Evolutionary conservation across 495 filamentous ascomycete genomes (phyloP).

Genomic region (Podospora conica): DNA sequence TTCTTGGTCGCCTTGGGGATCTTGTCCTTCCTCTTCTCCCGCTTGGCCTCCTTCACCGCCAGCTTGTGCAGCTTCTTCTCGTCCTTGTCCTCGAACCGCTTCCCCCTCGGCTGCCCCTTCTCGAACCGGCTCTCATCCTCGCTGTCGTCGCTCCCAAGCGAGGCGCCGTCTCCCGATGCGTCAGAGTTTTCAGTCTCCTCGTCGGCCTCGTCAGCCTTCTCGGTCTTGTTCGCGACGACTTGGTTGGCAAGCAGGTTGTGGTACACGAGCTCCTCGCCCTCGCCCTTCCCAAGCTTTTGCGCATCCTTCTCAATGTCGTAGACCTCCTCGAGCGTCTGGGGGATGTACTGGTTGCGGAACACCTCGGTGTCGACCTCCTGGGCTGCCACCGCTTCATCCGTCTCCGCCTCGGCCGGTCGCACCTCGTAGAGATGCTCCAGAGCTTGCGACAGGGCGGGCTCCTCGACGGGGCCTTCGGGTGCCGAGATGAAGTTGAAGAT

Average conservation of each 20-base stretch:
- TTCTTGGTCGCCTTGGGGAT: slow-evolving; percentile 96
- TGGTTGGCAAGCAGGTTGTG: slow-evolving; percentile 69
- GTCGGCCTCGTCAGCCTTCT: not conserved
- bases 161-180: slow-evolving; percentile 33
- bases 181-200: slow-evolving; percentile 25
- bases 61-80: slow-evolving; percentile 82
- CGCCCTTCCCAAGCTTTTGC: slow-evolving; percentile 63
- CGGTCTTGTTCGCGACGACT: slow-evolving; percentile 37
- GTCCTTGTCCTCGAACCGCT: slow-evolving; percentile 86
- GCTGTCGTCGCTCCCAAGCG: slow-evolving; percentile 44
- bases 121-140: slow-evolving; percentile 47
- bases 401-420: slow-evolving; percentile 26
- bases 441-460: slow-evolving; percentile 38
- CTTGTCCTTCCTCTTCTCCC: slow-evolving; percentile 84
- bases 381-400: slow-evolving; percentile 42
- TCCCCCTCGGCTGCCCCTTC: slow-evolving; percentile 71
- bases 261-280: slow-evolving; percentile 71
- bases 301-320: slow-evolving; percentile 93
- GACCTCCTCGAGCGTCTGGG: slow-evolving; percentile 86
- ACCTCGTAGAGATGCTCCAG: slow-evolving; percentile 44
- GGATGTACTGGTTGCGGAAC: slow-evolving; percentile 92
- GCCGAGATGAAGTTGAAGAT: slow-evolving; percentile 76
- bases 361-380: slow-evolving; percentile 78
- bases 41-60: slow-evolving; percentile 89
- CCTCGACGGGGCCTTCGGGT: slow-evolving; percentile 43